Evolutionary conservation across 139 green algal genomes (phyloP).

Genomic region (Volvox africanus): DNA sequence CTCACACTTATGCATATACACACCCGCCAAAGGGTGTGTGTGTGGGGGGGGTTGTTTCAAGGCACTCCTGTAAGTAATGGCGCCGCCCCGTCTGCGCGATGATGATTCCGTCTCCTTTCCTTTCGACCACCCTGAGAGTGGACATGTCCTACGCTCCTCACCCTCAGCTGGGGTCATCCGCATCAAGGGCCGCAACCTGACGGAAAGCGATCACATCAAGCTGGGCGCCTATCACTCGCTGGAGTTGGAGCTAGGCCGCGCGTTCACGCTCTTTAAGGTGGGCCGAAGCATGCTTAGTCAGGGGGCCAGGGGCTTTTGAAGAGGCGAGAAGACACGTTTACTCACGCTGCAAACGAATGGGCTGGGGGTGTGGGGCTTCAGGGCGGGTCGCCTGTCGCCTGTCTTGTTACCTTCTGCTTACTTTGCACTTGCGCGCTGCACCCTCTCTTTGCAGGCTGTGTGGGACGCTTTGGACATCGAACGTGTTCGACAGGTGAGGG

Average conservation of each 20-base stretch:
- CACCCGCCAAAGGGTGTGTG: too few relatives aligned
- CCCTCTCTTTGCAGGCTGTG: slow-evolving; percentile 1
- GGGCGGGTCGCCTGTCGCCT: not conserved
- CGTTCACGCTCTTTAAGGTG: slow-evolving; percentile 89
- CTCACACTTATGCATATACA: too few relatives aligned
- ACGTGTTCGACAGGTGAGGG: slow-evolving; percentile 61
- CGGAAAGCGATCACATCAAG: slow-evolving; percentile 94
- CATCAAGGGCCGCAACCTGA: slow-evolving; percentile 77
- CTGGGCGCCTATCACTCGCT: slow-evolving; percentile 96
- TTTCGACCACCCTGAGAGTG: too few relatives aligned
- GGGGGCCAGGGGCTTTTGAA: not conserved
- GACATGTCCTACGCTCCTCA: too few relatives aligned
- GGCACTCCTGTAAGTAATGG: too few relatives aligned
- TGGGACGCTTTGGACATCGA: slow-evolving; percentile 93
- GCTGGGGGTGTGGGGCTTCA: too few relatives aligned
- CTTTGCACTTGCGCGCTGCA: not conserved
- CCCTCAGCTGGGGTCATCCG: slow-evolving; percentile 71
- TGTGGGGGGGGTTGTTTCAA: too few relatives aligned
- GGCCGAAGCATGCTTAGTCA: too few relatives aligned
- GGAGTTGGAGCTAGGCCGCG: slow-evolving; percentile 85
- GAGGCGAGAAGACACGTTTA: not conserved
- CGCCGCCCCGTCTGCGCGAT: too few relatives aligned
- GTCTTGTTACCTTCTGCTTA: not conserved
- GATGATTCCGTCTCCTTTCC: too few relatives aligned
- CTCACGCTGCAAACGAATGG: too few relatives aligned